A percentile compares a stretch with the other conserved stretches of the same genome.
Conservation (phyloP, 2,329 filamentous ascomycete genomes). For the Neofusicoccum sp. region DNA sequence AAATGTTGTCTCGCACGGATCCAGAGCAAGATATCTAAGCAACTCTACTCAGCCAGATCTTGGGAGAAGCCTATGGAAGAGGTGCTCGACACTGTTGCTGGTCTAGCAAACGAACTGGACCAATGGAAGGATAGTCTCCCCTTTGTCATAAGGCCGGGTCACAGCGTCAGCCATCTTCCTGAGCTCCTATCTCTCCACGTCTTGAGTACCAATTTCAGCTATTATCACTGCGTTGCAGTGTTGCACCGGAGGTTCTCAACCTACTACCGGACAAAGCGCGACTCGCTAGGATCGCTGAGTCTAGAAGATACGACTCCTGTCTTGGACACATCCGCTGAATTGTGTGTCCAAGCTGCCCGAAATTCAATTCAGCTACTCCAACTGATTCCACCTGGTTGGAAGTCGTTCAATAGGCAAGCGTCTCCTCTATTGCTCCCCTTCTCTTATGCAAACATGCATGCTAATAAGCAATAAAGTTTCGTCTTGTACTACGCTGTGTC, state of each 20-base stretch:
- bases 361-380: not conserved
- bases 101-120: not conserved
- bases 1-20: not conserved
- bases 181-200: not conserved
- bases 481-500: not conserved
- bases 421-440: too few species aligned
- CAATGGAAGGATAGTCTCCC: not conserved
- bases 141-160: not conserved
- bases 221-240: not conserved
- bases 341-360: not conserved
- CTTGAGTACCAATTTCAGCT: not conserved
- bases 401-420: too few species aligned
- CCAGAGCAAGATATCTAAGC: not conserved
- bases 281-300: not conserved
- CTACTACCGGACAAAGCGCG: not conserved
- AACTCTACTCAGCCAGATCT: not conserved
- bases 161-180: not conserved
- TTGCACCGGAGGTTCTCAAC: not conserved
- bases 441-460: not conserved
- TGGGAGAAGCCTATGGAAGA: not conserved
- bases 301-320: too few species aligned
- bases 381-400: not conserved
- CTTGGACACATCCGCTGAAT: too few species aligned
- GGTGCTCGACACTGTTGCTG: not conserved
- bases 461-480: not conserved